Evolutionary conservation across 140 eudicot genomes (phyloP), one percentile per base, ranked within the genome.

Genomic region (Cichorium intybus): DNA sequence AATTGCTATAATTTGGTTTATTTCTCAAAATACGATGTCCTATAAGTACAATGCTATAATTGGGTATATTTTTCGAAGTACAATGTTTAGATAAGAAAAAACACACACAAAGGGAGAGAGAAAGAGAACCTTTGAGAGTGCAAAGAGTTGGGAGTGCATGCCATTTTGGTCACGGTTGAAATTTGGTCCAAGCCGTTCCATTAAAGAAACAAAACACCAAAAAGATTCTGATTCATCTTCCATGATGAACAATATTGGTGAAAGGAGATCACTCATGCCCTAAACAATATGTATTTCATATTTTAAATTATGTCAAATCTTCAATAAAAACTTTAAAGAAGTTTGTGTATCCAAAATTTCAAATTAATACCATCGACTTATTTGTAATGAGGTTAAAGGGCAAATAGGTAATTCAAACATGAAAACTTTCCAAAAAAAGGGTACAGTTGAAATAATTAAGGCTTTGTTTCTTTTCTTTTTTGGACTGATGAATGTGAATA

Each of bases 201-300:
- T 82, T 54, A 87, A 81, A 56, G 83, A 75, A 77, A 84, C 95
- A 68, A 91, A 91, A 75, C 97, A 91, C 98, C 97, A 91, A 65
- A 91, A 91, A 37, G 96, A 73, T 76, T 87, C 88, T n/a, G 86
- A 85, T 74, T 91, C 97, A 64, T 91, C 90, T 70, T 75, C 75
- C 89, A 82, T 80, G 66, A 91, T 79, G 71, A 74, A 91, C 70
- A 91, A 69, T 62, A 91, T 80, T 20, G 97, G 97, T 31, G 97
- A 91, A 29, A 91, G 75, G 48, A 85, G 85, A 85, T 91, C 96
- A 74, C 96, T 91, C 97, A 91, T 91, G n/a, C 97, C 97, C 97
- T 87, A 43, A 43, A 14, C 46, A 39, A 39, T 5, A 10, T 39
- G 5, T 31, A 31, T 31, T 35, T 10, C 1, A 7, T 35, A 35